phyloP scores from a whole-genome alignment of 192 early-diverging fungal genomes.

The Funneliformis mosseae region DNA sequence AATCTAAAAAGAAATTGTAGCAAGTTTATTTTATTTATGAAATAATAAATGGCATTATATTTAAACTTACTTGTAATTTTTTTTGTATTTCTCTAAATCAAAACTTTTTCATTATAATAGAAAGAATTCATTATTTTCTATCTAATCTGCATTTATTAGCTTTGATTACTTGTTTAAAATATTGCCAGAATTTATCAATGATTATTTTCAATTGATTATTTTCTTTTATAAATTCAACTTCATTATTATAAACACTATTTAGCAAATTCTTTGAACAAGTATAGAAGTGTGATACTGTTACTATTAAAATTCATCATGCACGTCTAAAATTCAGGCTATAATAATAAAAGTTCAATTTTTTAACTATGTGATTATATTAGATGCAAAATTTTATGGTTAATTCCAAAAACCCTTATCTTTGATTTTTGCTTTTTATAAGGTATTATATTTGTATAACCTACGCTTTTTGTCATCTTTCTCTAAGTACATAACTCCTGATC shows the following conservation, averaged over 20 bases:
- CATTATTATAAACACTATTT: no score
- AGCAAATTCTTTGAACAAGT: no score
- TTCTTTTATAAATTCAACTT: no score
- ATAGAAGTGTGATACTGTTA: no score
- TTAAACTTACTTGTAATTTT: neutral
- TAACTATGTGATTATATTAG: no score
- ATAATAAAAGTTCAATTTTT: no score
- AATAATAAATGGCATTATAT: neutral
- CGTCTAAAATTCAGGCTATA: neutral
- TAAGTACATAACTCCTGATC: neutral
- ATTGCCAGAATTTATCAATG: neutral
- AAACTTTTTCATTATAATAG: neutral
- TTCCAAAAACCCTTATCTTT: neutral
- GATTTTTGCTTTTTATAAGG: neutral
- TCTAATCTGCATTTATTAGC: neutral
- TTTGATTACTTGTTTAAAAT: neutral
- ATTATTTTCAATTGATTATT: neutral
- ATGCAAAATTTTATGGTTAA: no score
- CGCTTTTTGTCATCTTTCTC: neutral
- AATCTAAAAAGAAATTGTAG: slow-evolving; percentile 6
- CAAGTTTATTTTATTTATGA: neutral
- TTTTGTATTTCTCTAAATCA: neutral
- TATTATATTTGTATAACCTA: slow-evolving; percentile 3
- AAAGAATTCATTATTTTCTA: neutral
- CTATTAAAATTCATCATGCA: no score